phyloP scores from a whole-genome alignment of 192 early-diverging fungal species.

The Coemansia sp. region DNA sequence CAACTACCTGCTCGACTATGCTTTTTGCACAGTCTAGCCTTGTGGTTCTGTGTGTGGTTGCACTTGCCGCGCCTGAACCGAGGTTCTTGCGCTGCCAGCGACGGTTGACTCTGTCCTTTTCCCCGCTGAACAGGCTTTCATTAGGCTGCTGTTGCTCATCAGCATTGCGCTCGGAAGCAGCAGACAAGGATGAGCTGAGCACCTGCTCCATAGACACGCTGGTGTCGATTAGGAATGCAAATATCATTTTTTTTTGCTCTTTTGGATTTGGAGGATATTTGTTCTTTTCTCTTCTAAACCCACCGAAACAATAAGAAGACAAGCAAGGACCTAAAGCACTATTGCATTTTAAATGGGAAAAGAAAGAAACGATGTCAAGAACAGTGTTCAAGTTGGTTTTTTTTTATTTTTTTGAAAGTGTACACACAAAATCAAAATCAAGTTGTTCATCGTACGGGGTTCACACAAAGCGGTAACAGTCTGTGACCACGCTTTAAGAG shows the following conservation, averaged over 20 bases:
- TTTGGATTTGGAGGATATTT: background rate
- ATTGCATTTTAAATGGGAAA: no score
- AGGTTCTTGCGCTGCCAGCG: constrained; percentile 48
- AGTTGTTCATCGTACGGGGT: no score
- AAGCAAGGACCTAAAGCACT: no score
- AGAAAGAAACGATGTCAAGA: no score
- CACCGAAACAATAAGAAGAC: no score
- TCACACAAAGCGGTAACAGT: no score
- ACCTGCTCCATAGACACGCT: constrained; percentile 77
- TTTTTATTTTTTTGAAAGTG: no score
- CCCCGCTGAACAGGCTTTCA: constrained; percentile 42
- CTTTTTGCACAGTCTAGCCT: constrained; percentile 73
- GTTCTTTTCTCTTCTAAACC: background rate
- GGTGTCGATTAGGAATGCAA: constrained; percentile 78
- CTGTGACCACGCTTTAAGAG: no score
- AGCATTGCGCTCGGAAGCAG: constrained; percentile 3
- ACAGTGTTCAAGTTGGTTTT: no score
- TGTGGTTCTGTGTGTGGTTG: constrained; percentile 17
- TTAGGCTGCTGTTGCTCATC: constrained; percentile 24
- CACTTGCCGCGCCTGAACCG: background rate
- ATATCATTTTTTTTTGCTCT: constrained; percentile 49
- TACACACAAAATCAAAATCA: no score
- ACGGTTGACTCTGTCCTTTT: constrained; percentile 31
- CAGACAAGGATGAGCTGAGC: constrained; percentile 20
- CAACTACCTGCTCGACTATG: constrained; percentile 72